Evolutionary conservation across 2,329 filamentous ascomycete species (phyloP).

Genomic region (Metarhizium album): DNA sequence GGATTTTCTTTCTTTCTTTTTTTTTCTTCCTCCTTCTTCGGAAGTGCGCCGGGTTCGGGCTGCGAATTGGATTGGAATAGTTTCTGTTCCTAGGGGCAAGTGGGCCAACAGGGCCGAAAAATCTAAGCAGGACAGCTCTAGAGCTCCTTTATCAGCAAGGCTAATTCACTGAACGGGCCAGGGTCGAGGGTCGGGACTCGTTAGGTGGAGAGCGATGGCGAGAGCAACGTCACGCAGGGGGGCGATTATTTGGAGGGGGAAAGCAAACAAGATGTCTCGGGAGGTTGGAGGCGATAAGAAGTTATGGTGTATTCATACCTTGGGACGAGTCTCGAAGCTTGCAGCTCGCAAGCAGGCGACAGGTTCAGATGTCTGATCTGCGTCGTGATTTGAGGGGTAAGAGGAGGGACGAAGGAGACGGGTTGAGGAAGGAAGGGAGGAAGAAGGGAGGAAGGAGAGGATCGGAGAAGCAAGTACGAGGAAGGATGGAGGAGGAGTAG

Average conservation of each 20-base stretch:
- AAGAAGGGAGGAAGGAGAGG: background rate
- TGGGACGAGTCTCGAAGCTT: background rate
- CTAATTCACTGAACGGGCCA: background rate
- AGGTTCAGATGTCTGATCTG: background rate
- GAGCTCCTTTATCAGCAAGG: slow-evolving; percentile 4
- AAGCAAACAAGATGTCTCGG: slow-evolving; percentile 6
- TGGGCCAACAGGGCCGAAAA: slow-evolving; percentile 4
- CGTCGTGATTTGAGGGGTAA: background rate
- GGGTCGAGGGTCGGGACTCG: background rate
- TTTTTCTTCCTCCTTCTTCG: no score
- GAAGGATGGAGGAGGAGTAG: background rate
- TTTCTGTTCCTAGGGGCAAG: slow-evolving; percentile 7
- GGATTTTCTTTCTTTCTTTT: slow-evolving; percentile 5
- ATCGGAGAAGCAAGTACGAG: background rate
- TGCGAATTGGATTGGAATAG: slow-evolving; percentile 5
- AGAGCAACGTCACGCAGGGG: background rate
- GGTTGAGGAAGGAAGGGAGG: slow-evolving; percentile 5
- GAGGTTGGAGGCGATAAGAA: slow-evolving; percentile 5
- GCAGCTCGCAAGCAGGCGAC: background rate
- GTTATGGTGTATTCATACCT: slow-evolving; percentile 4
- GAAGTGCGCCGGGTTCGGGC: slow-evolving; percentile 3
- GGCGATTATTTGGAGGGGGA: slow-evolving; percentile 6
- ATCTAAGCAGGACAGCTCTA: slow-evolving; percentile 3
- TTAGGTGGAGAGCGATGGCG: slow-evolving; percentile 3
- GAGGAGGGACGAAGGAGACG: slow-evolving; percentile 2